Evolutionary conservation across 371 early-diverging fungal genomes (phyloP), one percentile per base, ranked within the genome.

Genomic region (Zopfochytrium polystomum): DNA sequence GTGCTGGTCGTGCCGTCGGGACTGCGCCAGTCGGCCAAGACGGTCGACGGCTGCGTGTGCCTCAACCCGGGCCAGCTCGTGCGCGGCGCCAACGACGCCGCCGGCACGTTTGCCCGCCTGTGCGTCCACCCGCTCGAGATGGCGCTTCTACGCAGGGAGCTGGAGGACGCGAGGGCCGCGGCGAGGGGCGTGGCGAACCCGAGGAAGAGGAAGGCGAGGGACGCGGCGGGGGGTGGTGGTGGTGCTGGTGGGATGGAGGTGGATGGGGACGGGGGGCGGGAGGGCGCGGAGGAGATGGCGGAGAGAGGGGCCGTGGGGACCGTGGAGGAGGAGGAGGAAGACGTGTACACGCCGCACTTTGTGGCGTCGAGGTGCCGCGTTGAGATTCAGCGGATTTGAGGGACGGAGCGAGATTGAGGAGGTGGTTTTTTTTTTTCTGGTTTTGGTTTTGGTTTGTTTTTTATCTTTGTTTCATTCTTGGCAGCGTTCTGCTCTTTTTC

Each of bases 1-100:
- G 66, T 96, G 1, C 63, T 96, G 35, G 78, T 96, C 34, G 42
- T 87, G 25, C 87, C 89, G 25, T 87, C 88, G 38, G 79, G 80
- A 58, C 73, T 93, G 22, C 79, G 78, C 60, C 81, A 79, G 52
- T 84, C 85, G 71, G 83, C 76, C 26, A 87, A 79, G 69, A 67
- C 63, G 9, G 78, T 89, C 6, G 88, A 88, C 29, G 83, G 84
- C 35, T 79, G 80, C 0, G 63, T 93, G 0, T 79, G 90, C 62
- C 65, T 94, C 27, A 95, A 95, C 66, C 93, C 96, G 1, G 92
- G 91, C 0, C 71, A 78, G 31, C 65, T 87, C 3, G 75, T 85
- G 20, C 87, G 82, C 56, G 77, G 80, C 18, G 74, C 81, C 48
- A 48, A 80, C 0, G 82, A 80, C 26, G 52, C 83, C 0, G 80